phyloP scores from a whole-genome alignment of 441 rosid species.

The Adansonia gregorii region DNA sequence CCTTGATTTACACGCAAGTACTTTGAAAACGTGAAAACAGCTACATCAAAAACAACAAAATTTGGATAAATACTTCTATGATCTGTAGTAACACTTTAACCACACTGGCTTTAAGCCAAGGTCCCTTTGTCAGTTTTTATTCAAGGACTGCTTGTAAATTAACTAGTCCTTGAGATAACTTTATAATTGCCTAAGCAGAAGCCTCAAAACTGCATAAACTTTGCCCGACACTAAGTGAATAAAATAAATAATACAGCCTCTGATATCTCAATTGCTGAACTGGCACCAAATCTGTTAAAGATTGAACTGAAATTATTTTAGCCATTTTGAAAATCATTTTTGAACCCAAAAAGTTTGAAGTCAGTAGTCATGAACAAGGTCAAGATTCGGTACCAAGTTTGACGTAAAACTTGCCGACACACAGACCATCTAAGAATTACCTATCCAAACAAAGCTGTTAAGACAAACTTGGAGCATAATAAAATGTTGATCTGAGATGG shows the following conservation, averaged over 20 bases:
- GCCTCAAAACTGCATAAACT: constrained; percentile 40
- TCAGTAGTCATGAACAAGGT: constrained; percentile 26
- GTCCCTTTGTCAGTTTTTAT: constrained; percentile 36
- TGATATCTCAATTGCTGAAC: constrained; percentile 27
- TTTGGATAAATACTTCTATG: constrained; percentile 11
- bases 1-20: not conserved
- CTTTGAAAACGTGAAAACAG: not conserved
- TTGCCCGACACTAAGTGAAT: constrained; percentile 27
- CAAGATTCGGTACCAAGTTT: constrained; percentile 21
- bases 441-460: constrained; percentile 27
- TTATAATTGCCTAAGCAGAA: constrained; percentile 33
- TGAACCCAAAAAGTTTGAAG: constrained; percentile 19
- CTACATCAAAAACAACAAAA: too few species aligned
- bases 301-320: constrained; percentile 31
- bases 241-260: constrained; percentile 32
- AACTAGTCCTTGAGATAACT: constrained; percentile 36
- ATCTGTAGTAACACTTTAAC: constrained; percentile 26
- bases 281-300: constrained; percentile 28
- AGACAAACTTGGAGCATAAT: constrained; percentile 48
- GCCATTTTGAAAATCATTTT: constrained; percentile 22
- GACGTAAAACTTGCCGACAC: constrained; percentile 15
- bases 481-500: constrained; percentile 38
- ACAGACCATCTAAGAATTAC: not conserved
- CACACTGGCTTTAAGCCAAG: constrained; percentile 16
- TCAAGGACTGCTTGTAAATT: constrained; percentile 44